A percentile compares a stretch with the other conserved stretches of the same genome.
Conservation (phyloP, 441 rosid species). For the Omphalea diandra region DNA sequence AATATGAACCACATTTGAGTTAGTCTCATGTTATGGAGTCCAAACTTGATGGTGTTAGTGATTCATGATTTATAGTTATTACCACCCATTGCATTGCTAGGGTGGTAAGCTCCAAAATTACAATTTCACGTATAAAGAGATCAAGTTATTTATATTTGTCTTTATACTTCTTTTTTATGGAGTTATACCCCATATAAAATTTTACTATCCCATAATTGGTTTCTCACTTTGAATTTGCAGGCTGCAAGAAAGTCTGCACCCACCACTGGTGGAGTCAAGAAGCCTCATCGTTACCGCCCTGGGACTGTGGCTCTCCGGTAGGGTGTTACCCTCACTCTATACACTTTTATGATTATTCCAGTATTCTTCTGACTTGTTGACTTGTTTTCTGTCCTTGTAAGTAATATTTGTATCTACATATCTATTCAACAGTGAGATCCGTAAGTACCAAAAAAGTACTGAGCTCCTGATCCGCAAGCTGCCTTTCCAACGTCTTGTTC, state of each 20-base stretch:
- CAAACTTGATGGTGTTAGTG: background rate
- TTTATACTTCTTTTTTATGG: background rate
- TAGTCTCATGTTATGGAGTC: background rate
- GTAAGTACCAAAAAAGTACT: conserved; percentile 57
- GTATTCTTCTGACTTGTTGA: background rate
- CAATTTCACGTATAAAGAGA: background rate
- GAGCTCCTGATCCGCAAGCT: conserved; percentile 54
- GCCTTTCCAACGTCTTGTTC: conserved; percentile 59
- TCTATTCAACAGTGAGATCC: conserved; percentile 35
- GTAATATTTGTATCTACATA: background rate
- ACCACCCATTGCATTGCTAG: background rate
- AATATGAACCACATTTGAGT: background rate
- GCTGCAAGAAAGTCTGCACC: conserved; percentile 65
- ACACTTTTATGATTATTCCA: too few species aligned
- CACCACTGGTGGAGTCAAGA: conserved; percentile 64
- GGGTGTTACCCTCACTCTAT: background rate
- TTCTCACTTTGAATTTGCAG: conserved; percentile 20
- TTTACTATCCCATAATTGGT: background rate
- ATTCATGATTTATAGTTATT: background rate
- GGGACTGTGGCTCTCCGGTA: conserved; percentile 59
- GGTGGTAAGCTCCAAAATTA: background rate
- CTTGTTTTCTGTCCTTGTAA: background rate
- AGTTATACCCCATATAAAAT: background rate
- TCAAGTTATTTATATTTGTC: background rate
- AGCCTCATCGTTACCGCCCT: conserved; percentile 56